These are phyloP conservation scores for Leishmania aethiopica DNA, from an alignment of 208 protist species.

Conservation along the genomic window DNA sequence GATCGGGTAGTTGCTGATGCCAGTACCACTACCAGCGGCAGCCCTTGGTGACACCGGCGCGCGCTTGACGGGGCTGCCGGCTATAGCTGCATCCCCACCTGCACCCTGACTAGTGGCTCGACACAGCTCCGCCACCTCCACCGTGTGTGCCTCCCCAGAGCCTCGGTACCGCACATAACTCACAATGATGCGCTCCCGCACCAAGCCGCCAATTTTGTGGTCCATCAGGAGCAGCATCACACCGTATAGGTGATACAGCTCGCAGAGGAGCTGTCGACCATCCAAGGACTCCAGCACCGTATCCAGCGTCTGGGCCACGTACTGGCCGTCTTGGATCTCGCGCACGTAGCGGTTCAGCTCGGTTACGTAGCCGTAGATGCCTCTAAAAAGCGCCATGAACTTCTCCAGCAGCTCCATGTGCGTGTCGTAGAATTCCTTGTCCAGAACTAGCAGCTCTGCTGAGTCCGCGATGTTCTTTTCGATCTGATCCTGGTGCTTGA, in stretches of 20 bases:
- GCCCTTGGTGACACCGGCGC: not conserved
- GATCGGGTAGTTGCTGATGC: slow-evolving; percentile 89
- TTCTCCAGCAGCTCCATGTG: slow-evolving; percentile 96
- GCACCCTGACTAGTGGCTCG: slow-evolving; percentile 87
- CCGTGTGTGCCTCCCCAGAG: slow-evolving; percentile 84
- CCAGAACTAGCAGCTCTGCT: slow-evolving; percentile 56
- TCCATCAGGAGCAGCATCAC: slow-evolving; percentile 97
- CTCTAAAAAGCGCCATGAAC: slow-evolving; percentile 97
- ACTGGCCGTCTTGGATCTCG: slow-evolving; percentile 92
- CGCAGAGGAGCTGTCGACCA: slow-evolving; percentile 96
- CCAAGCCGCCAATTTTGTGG: slow-evolving; percentile 89
- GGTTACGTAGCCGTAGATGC: slow-evolving; percentile 95
- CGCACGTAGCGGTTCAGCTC: slow-evolving; percentile 92
- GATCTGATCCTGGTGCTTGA: slow-evolving; percentile 74
- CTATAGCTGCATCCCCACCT: slow-evolving; percentile 6
- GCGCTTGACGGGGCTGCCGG: not conserved
- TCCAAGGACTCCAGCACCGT: slow-evolving; percentile 92
- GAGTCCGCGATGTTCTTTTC: slow-evolving; percentile 78
- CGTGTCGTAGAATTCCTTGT: slow-evolving; percentile 83
- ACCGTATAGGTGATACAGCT: slow-evolving; percentile 95
- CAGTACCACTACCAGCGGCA: not conserved
- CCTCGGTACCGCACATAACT: slow-evolving; percentile 97
- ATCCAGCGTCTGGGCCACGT: slow-evolving; percentile 92
- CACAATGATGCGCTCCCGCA: slow-evolving; percentile 97
- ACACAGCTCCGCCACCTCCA: slow-evolving; percentile 96